Conservation (phyloP, 306 rosid species). For the cucumber (Cucumis sativus) region Cucumber_9930_V3 NC_026657.2:648501-649000, state of each 20-base stretch:
- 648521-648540: not conserved
- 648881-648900: not conserved
- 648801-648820: not conserved
- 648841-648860: not conserved
- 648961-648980: not conserved
- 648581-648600: no score
- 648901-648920: no score
- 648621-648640: no score
- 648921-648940: no score
- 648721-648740: not conserved
- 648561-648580: not conserved
- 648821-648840: not conserved
- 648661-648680: no score
- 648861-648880: not conserved
- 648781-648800: not conserved
- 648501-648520: no score
- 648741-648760: no score
- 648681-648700: no score
- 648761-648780: not conserved
- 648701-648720: no score
- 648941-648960: not conserved
- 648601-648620: no score
- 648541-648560: not conserved
- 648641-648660: no score
- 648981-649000: not conserved